Percentiles rank a stretch among this genome's conserved stretches.
phyloP scores from a whole-genome alignment of 164 flowering plant species.

The Umbellularia californica region DNA sequence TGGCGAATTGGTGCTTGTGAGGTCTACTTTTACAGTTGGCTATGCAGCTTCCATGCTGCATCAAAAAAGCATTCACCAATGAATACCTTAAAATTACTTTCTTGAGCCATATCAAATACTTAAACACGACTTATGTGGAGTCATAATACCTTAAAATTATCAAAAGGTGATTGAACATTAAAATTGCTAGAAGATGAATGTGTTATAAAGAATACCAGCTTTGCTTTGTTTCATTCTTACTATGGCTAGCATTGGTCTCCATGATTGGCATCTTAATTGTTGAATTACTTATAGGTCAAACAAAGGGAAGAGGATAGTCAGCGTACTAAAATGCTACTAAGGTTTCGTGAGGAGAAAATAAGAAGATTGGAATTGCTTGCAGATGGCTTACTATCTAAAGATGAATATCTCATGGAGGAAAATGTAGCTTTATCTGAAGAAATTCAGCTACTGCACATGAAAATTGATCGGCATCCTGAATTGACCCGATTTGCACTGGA shows the following conservation, averaged over 20 bases:
- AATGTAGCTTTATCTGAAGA: constrained; percentile 55
- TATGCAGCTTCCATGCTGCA: no score
- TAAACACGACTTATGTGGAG: no score
- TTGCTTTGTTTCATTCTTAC: background rate
- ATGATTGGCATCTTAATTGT: constrained; percentile 3
- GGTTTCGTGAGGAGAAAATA: constrained; percentile 55
- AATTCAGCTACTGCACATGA: constrained; percentile 53
- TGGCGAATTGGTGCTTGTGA: no score
- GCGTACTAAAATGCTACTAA: constrained; percentile 47
- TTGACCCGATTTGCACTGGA: constrained; percentile 54
- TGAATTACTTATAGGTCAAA: constrained; percentile 35
- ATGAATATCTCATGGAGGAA: constrained; percentile 60
- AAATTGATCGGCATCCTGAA: constrained; percentile 56
- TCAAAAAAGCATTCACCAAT: no score
- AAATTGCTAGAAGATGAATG: background rate
- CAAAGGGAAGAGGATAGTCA: constrained; percentile 61
- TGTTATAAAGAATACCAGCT: background rate
- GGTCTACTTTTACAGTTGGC: no score
- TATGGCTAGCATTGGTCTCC: background rate
- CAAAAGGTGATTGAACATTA: background rate
- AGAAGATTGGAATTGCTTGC: constrained; percentile 41
- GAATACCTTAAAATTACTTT: no score
- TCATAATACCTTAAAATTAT: no score
- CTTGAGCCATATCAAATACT: no score
- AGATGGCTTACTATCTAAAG: constrained; percentile 44